Evolutionary conservation across 2,329 filamentous ascomycete species (phyloP).

Genomic region (Sarocladium oryzae): DNA sequence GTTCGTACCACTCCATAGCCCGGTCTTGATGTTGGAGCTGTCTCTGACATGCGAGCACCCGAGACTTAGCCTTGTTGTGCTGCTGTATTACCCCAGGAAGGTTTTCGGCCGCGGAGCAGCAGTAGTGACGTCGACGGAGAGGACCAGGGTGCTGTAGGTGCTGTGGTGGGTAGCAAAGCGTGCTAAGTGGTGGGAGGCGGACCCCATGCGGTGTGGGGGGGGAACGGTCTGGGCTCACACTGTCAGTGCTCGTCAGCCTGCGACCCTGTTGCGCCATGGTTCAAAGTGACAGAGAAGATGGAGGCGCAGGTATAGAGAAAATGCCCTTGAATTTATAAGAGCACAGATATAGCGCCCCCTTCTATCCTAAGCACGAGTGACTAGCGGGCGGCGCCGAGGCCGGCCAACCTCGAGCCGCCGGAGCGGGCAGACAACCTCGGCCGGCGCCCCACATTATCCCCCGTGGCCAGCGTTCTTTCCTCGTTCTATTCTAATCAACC

Average conservation of each 20-base stretch:
- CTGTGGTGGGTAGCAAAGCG: not conserved
- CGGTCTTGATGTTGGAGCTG: not conserved
- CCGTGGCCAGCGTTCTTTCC: too few relatives aligned
- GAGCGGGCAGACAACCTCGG: too few relatives aligned
- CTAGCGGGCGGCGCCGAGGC: not conserved
- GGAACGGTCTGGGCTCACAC: too few relatives aligned
- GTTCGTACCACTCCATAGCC: not conserved
- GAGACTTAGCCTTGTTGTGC: not conserved
- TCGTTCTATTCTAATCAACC: too few relatives aligned
- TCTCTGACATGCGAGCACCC: not conserved
- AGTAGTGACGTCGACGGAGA: not conserved
- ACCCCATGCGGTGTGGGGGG: not conserved
- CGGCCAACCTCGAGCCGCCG: not conserved
- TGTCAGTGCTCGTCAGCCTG: not conserved
- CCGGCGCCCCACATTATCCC: too few relatives aligned
- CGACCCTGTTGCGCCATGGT: not conserved
- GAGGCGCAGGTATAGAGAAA: not conserved
- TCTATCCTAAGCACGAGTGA: not conserved
- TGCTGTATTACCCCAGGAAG: not conserved
- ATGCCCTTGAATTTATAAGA: not conserved
- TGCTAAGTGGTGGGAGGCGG: not conserved
- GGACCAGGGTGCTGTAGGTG: not conserved
- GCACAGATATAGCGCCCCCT: not conserved
- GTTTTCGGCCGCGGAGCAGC: not conserved
- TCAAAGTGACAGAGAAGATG: not conserved